Base-by-base conservation (phyloP, 75 land plant genomes). In the Pinus taeda region DNA sequence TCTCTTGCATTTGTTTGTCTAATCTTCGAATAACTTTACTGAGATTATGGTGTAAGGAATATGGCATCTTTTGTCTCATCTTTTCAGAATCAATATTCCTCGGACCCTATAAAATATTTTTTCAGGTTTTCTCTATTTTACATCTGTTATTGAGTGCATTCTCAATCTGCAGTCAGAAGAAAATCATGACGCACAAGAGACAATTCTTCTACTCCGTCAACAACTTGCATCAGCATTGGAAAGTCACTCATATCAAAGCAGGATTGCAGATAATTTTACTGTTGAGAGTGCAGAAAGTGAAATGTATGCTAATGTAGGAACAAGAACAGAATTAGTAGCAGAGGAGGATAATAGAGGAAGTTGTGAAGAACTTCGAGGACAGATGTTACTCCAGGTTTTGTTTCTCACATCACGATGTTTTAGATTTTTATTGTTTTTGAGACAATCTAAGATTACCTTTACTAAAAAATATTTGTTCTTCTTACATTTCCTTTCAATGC, bases 181-280 rank as follows among this genome's bases (percentile, higher is more conserved):
- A 69, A 88, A 77, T 64, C 80, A 83, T 18, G 86, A 90, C 37
- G 56, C 88, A 78, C 83, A 93, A 80, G 90, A 93, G 62, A 88
- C 75, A 79, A 72, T 93, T 3, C 12, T 75, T 57, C 37, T 76
- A 26, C 83, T 90, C 76, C 82, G 88, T 76, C 84, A 88, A 77
- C 83, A 82, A 37, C 77, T 90, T 26, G 64, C 75, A 61, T 82
- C 83, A 74, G 22, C 61, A 4, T 37, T 36, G 37, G 77, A 62
- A 59, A 80, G 80, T 1, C 17, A 24, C 81, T 78, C 75, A 73
- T 63, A 71, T 55, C 79, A 14, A 36, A 18, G 45, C 21, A 15
- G 37, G 42, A 36, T 33, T 18, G 70, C 17, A 15, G 2, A 66
- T 37, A 7, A 8, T 17, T 33, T 26, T 17, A 66, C 14, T 14